phyloP scores from a whole-genome alignment of 1,284 basidiomycete genomes.

The Cerrena zonata region DNA sequence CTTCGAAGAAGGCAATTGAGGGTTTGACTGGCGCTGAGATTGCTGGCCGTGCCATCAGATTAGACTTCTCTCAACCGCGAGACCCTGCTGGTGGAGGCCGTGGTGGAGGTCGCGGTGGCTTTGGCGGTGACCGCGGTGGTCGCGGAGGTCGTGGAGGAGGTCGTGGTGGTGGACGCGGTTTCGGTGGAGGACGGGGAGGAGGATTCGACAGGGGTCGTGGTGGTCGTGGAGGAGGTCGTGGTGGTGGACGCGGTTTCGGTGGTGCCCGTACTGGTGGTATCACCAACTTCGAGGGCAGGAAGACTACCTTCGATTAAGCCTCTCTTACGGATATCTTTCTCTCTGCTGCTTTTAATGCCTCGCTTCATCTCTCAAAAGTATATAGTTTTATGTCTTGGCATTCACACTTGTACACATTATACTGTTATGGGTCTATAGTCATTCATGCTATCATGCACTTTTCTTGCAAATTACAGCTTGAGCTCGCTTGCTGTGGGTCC shows the following conservation, averaged over 20 bases:
- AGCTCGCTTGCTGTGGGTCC: neutral
- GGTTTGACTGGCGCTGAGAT: slow-evolving; percentile 72
- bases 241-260: slow-evolving; percentile 38
- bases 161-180: slow-evolving; percentile 39
- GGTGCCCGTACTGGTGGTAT: slow-evolving; percentile 70
- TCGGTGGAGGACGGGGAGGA: slow-evolving; percentile 36
- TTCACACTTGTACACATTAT: neutral
- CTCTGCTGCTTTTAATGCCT: neutral
- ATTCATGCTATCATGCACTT: neutral
- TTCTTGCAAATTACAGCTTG: neutral
- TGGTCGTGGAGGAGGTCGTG: slow-evolving; percentile 36
- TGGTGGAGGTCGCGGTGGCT: slow-evolving; percentile 40
- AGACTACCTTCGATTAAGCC: slow-evolving; percentile 62
- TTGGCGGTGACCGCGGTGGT: slow-evolving; percentile 34
- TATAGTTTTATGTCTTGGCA: neutral
- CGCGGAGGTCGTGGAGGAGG: slow-evolving; percentile 47
- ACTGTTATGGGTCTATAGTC: neutral
- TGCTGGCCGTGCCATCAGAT: slow-evolving; percentile 74
- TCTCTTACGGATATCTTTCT: neutral
- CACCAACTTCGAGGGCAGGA: slow-evolving; percentile 70
- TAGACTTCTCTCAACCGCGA: slow-evolving; percentile 89
- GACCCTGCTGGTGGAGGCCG: slow-evolving; percentile 54
- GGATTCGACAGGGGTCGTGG: slow-evolving; percentile 35
- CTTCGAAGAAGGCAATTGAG: slow-evolving; percentile 79
- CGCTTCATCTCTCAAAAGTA: neutral